A percentile compares a stretch with the other conserved stretches of the same genome.
Evolutionary conservation across 2,329 filamentous ascomycete species (phyloP).

Genomic region (Chaetomium sp.): DNA sequence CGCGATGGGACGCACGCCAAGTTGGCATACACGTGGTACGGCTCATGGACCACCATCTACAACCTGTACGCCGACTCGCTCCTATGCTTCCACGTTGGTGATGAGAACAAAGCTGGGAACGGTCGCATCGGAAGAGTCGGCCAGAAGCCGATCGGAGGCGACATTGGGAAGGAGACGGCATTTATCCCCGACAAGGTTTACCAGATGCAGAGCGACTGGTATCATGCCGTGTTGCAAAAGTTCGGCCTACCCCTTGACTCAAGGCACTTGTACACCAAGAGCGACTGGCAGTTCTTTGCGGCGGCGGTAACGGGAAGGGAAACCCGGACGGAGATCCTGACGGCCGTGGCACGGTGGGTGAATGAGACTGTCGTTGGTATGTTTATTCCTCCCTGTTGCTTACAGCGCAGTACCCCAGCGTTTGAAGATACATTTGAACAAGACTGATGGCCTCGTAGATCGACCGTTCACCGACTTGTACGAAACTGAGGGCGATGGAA

Average conservation of each 20-base stretch:
- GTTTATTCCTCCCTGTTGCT: constrained; percentile 15
- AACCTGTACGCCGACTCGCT: constrained; percentile 70
- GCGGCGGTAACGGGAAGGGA: constrained; percentile 67
- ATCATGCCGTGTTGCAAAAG: constrained; percentile 67
- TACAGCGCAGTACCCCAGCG: not conserved
- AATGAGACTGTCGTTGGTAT: constrained; percentile 69
- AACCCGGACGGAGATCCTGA: constrained; percentile 64
- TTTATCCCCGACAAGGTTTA: constrained; percentile 75
- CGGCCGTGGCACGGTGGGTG: constrained; percentile 70
- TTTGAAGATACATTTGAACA: not conserved
- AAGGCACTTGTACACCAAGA: constrained; percentile 79
- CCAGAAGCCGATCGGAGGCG: constrained; percentile 23
- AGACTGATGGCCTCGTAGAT: constrained; percentile 37
- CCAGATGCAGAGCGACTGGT: constrained; percentile 74
- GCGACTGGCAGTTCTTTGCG: constrained; percentile 87
- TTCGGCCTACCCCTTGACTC: constrained; percentile 80
- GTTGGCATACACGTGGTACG: constrained; percentile 73
- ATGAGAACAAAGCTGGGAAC: constrained; percentile 2
- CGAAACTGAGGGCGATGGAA: constrained; percentile 69
- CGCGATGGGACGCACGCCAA: constrained; percentile 68
- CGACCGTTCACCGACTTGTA: constrained; percentile 77
- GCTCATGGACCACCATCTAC: constrained; percentile 76
- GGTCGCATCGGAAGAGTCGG: not conserved
- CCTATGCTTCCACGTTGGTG: constrained; percentile 64
- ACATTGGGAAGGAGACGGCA: constrained; percentile 17